Percentiles rank a stretch among this genome's conserved stretches.
Conservation (phyloP, 352 stramenopile genomes). For the Phytophthora ramorum region DNA sequence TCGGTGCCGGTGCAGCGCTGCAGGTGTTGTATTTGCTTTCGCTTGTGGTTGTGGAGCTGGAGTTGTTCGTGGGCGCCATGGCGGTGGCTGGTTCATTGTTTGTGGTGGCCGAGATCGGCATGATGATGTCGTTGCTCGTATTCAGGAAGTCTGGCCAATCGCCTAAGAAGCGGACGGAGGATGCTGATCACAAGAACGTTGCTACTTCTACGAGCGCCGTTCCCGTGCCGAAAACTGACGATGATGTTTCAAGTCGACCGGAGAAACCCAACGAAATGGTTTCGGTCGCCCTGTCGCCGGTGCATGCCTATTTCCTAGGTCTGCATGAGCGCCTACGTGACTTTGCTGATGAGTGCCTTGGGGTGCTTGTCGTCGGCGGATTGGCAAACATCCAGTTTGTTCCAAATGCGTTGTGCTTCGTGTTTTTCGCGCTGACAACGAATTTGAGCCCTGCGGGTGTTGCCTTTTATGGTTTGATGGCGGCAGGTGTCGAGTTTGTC, state of each 20-base stretch:
- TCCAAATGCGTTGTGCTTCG: slow-evolving; percentile 56
- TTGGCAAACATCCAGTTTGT: slow-evolving; percentile 79
- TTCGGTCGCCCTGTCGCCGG: slow-evolving; percentile 3
- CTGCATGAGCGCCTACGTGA: slow-evolving; percentile 45
- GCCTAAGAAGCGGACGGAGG: slow-evolving; percentile 4
- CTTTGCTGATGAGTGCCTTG: slow-evolving; percentile 66
- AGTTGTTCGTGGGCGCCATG: slow-evolving; percentile 83
- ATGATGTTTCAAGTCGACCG: neutral
- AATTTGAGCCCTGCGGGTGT: slow-evolving; percentile 44
- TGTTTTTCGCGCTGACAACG: slow-evolving; percentile 60
- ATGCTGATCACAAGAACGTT: neutral
- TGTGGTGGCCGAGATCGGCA: slow-evolving; percentile 73
- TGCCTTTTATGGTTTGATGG: slow-evolving; percentile 48
- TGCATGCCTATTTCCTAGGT: slow-evolving; percentile 3
- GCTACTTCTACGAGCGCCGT: neutral
- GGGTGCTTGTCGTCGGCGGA: slow-evolving; percentile 50
- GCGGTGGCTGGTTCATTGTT: slow-evolving; percentile 66
- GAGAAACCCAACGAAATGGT: slow-evolving; percentile 4
- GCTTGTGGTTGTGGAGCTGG: slow-evolving; percentile 77
- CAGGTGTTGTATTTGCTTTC: slow-evolving; percentile 83
- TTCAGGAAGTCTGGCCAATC: slow-evolving; percentile 41
- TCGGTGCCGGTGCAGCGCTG: slow-evolving; percentile 69
- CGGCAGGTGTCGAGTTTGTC: slow-evolving; percentile 50
- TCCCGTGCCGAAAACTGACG: neutral
- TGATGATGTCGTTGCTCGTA: slow-evolving; percentile 85